These are phyloP conservation scores for Pseudovirgaria hyperparasitica DNA, from an alignment of 2,329 filamentous ascomycete genomes.

Conservation along the genomic window DNA sequence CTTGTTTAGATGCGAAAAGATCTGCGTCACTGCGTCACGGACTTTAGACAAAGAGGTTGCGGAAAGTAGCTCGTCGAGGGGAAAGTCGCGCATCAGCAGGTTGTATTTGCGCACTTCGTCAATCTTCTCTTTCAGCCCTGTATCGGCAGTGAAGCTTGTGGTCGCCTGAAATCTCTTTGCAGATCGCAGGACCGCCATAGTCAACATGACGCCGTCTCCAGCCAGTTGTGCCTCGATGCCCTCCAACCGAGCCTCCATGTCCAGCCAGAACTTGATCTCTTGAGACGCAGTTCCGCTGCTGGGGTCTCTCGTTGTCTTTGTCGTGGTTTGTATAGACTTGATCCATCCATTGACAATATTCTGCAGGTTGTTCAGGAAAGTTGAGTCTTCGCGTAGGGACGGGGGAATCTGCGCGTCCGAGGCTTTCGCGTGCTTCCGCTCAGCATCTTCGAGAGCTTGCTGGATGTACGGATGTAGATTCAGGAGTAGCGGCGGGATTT, in stretches of 20 bases:
- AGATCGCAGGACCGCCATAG: slow-evolving; percentile 87
- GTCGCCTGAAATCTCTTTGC: slow-evolving; percentile 97
- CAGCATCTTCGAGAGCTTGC: slow-evolving; percentile 67
- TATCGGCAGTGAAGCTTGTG: slow-evolving; percentile 92
- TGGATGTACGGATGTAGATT: slow-evolving; percentile 84
- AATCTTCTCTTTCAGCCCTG: slow-evolving; percentile 87
- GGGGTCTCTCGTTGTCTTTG: slow-evolving; percentile 82
- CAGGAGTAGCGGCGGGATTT: slow-evolving; percentile 85
- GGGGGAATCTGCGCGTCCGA: slow-evolving; percentile 67
- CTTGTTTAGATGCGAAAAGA: slow-evolving; percentile 93
- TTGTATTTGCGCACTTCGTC: slow-evolving; percentile 98
- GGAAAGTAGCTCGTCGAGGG: slow-evolving; percentile 84
- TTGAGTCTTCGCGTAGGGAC: slow-evolving; percentile 70
- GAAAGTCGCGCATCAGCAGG: slow-evolving; percentile 95
- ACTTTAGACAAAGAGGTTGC: slow-evolving; percentile 82
- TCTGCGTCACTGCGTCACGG: slow-evolving; percentile 75
- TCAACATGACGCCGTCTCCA: slow-evolving; percentile 79
- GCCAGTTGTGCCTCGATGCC: slow-evolving; percentile 80
- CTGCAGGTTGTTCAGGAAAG: slow-evolving; percentile 87
- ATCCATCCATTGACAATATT: slow-evolving; percentile 96
- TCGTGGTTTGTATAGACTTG: slow-evolving; percentile 93
- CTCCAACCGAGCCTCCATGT: slow-evolving; percentile 88
- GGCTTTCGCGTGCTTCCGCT: slow-evolving; percentile 51
- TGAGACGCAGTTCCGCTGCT: slow-evolving; percentile 72
- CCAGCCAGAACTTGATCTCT: slow-evolving; percentile 98